Percentiles rank a stretch among this genome's conserved stretches.
These are phyloP conservation scores for Ceratocystis alfenasii DNA, from an alignment of 2,329 filamentous ascomycete genomes.

Conservation along the genomic window DNA sequence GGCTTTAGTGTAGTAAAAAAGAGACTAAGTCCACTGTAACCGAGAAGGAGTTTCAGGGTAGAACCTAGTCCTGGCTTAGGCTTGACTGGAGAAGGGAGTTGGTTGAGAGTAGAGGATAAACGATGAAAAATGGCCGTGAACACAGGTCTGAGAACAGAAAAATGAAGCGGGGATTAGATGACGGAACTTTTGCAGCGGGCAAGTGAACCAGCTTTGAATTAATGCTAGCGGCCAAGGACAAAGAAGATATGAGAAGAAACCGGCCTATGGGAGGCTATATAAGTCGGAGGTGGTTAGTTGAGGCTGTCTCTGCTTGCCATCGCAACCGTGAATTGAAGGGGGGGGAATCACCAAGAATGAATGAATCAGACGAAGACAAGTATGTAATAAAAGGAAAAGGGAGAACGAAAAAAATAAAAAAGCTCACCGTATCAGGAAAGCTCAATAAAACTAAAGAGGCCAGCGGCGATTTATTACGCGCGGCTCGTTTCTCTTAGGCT, in stretches of 20 bases:
- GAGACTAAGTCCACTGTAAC: background rate
- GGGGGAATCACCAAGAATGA: background rate
- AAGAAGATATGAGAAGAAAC: background rate
- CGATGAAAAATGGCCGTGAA: background rate
- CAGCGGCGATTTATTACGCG: background rate
- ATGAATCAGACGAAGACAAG: background rate
- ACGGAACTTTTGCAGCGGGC: background rate
- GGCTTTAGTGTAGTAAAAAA: background rate
- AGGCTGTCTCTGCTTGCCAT: too few relatives aligned
- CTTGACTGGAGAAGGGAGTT: background rate
- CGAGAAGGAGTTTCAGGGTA: background rate
- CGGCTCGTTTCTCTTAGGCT: background rate
- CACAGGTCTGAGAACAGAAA: background rate
- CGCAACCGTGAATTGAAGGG: too few relatives aligned
- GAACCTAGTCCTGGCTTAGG: background rate
- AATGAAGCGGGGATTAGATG: background rate
- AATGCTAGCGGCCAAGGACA: background rate
- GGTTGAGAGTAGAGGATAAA: background rate
- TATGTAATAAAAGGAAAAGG: background rate
- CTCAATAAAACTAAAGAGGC: background rate
- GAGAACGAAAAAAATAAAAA: background rate
- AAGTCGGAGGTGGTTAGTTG: too few relatives aligned
- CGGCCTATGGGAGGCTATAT: background rate
- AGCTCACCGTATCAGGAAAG: background rate
- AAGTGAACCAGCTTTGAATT: background rate